Percentiles rank a stretch among this genome's conserved stretches.
phyloP scores from a whole-genome alignment of 2,329 filamentous ascomycete species.

The Fusarium vanettenii region DNA sequence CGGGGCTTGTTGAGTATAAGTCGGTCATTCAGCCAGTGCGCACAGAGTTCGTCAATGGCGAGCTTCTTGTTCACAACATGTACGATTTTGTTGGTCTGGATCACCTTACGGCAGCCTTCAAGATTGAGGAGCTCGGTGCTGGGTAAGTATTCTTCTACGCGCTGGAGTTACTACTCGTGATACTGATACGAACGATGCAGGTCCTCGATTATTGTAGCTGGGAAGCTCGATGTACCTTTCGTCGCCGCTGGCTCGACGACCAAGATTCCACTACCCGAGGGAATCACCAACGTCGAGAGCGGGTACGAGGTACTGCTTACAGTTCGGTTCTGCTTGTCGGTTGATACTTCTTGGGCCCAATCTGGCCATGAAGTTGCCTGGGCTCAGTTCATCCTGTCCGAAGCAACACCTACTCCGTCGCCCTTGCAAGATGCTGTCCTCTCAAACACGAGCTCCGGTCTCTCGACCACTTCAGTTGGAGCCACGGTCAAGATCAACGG shows the following conservation, averaged over 20 bases:
- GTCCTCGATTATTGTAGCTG: background rate
- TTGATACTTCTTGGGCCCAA: background rate
- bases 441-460: background rate
- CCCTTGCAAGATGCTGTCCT: background rate
- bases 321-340: background rate
- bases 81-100: background rate
- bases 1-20: background rate
- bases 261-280: background rate
- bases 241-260: background rate
- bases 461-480: background rate
- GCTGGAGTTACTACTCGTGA: background rate
- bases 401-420: background rate
- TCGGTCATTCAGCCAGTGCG: background rate
- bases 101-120: background rate
- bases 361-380: background rate
- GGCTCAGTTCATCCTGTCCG: background rate
- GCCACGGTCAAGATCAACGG: background rate
- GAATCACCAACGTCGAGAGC: background rate
- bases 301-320: background rate
- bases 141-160: rapidly evolving
- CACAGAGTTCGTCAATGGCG: background rate
- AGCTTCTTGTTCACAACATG: background rate
- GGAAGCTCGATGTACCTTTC: background rate
- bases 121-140: background rate
- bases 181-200: background rate